phyloP scores from a whole-genome alignment of 1,284 basidiomycete genomes.

The Baeospora myosura region DNA sequence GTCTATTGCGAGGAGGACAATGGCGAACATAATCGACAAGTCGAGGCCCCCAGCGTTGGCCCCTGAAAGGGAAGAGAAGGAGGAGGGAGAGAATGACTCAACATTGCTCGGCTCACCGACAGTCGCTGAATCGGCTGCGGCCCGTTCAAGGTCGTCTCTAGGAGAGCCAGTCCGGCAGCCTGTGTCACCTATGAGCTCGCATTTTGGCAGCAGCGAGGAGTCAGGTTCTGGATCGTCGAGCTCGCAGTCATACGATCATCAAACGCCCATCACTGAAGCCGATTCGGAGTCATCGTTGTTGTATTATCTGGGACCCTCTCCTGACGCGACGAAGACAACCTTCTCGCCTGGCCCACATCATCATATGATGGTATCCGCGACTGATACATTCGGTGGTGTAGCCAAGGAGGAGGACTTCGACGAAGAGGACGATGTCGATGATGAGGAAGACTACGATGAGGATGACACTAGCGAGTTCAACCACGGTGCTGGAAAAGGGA shows the following conservation, averaged over 20 bases:
- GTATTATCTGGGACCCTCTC: slow-evolving; percentile 15
- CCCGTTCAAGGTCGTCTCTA: slow-evolving; percentile 6
- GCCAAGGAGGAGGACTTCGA: slow-evolving; percentile 13
- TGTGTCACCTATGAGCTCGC: slow-evolving; percentile 35
- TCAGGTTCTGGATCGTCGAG: slow-evolving; percentile 28
- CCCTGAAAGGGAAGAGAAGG: neutral
- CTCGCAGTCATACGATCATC: slow-evolving; percentile 28
- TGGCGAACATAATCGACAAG: slow-evolving; percentile 35
- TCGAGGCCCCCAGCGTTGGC: neutral
- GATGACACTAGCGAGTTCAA: neutral
- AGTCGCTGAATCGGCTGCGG: neutral
- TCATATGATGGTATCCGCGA: slow-evolving; percentile 16
- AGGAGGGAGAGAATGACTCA: slow-evolving; percentile 9
- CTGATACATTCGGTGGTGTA: slow-evolving; percentile 33
- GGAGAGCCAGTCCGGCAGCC: slow-evolving; percentile 22
- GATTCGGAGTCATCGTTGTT: slow-evolving; percentile 17
- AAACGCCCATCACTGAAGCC: slow-evolving; percentile 28
- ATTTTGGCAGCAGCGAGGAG: slow-evolving; percentile 34
- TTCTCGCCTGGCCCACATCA: slow-evolving; percentile 19
- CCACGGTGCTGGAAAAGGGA: neutral
- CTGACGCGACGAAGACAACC: slow-evolving; percentile 7
- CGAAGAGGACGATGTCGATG: slow-evolving; percentile 12
- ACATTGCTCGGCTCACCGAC: neutral
- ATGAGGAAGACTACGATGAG: slow-evolving; percentile 20
- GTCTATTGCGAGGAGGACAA: slow-evolving; percentile 33